Percentiles rank a stretch among this genome's conserved stretches.
phyloP scores from a whole-genome alignment of 1,284 basidiomycete genomes.

The Apiotrichum akiyoshidainum region DNA sequence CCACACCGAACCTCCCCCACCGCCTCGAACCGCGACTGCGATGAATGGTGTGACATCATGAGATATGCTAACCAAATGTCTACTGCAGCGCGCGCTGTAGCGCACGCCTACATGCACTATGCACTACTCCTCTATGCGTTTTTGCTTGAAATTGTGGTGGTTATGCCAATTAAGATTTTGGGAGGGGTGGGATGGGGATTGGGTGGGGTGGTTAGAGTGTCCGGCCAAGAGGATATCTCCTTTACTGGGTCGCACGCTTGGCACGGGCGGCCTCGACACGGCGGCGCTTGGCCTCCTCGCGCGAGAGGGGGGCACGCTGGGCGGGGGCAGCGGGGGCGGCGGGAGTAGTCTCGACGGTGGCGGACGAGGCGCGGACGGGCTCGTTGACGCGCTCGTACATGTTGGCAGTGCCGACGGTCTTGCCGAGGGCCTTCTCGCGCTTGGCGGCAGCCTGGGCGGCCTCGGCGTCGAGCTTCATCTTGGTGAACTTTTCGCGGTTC shows the following conservation, averaged over 20 bases:
- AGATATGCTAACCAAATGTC: slow-evolving; percentile 1
- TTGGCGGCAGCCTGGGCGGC: background rate
- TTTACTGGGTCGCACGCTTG: slow-evolving; percentile 6
- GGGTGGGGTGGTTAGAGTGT: too few species aligned
- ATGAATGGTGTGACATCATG: slow-evolving; percentile 6
- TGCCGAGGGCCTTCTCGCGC: background rate
- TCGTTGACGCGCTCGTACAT: slow-evolving; percentile 14
- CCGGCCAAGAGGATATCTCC: too few species aligned
- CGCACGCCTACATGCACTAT: background rate
- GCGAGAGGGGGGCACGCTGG: background rate
- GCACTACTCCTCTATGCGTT: background rate
- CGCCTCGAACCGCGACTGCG: background rate
- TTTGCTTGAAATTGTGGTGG: too few species aligned
- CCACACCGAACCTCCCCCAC: background rate
- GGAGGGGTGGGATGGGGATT: too few species aligned
- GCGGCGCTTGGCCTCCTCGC: slow-evolving; percentile 6
- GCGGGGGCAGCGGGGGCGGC: background rate
- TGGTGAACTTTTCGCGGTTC: background rate
- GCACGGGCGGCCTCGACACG: slow-evolving; percentile 15
- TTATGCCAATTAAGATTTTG: too few species aligned
- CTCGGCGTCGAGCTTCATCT: background rate
- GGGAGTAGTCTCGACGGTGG: slow-evolving; percentile 1
- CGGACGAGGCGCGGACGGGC: background rate
- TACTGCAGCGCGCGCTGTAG: background rate
- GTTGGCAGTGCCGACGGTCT: slow-evolving; percentile 5